Base-by-base conservation (phyloP, 345 rosid species). In the Ceriops decandra region DNA sequence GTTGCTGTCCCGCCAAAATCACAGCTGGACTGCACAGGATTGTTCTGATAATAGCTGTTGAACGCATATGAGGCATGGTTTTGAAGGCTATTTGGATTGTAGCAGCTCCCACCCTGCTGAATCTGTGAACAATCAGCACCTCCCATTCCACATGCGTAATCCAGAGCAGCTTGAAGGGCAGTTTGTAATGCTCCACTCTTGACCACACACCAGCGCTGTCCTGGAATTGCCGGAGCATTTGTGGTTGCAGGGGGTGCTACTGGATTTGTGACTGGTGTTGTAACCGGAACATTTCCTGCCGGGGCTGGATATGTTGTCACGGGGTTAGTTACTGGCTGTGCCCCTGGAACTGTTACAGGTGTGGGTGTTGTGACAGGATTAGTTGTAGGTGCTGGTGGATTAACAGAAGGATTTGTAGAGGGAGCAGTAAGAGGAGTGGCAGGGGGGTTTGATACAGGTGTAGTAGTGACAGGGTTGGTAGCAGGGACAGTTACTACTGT, bases 141-240 rank as follows among this genome's bases (percentile, higher is more conserved):
- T 66, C 93, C 96, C 15, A 74, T 68, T 16, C 99, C 99, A 46
- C 99, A 95, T 0, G 99, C 99, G 70, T 92, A 95, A 77, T 95
- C 98, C 76, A 95, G 82, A 16, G 87, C 99, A 6, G 76, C 46
- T 71, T 95, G 99, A 49, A 92, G 80, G 8, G 85, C 72, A 38
- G 73, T 68, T 73, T 85, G 85, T 4, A 82, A 27, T 0, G 72
- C 86, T 75, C 98, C 97, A n/a, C 72, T 69, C 85, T 60, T 88
- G 27, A 91, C 97, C 60, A 90, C 80, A 38, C 99, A 95, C 98
- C 98, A 95, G 82, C 89, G 84, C 77, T 90, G 93, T 49, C 96
- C 96, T 60, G 87, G 70, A 79, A 56, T 62, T 22, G 86, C 85
- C 6, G 99, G 91, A 68, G 90, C 75, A 80, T 83, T 85, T 60